Evolutionary conservation across 179 eudicot genomes (phyloP), one percentile per base, ranked within the genome.

Genomic region (Spergularia azorica): DNA sequence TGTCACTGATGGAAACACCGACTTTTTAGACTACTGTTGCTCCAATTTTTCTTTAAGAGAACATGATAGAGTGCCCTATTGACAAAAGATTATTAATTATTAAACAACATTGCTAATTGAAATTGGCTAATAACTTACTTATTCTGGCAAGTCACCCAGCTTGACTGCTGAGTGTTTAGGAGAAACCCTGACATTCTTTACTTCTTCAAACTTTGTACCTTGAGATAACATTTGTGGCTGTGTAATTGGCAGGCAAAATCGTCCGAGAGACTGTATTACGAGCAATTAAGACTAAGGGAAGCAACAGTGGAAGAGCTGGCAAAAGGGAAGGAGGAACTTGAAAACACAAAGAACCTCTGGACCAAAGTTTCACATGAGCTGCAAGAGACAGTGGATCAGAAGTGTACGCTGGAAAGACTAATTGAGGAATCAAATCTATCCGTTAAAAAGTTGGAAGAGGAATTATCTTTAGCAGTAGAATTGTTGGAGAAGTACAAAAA

Each of bases 401-500:
- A 84, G 62, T 76, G 76, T 62, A 78, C 79, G 39, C 77, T 91
- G 67, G 90, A 90, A 72, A 73, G 62, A 73, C 82, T 86, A 85
- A 82, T 86, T 67, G 83, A 85, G 70, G 74, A 82, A 60, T 87
- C 85, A 67, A 79, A 84, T 68, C 77, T 57, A 54, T 76, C 75
- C 61, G 80, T 87, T 15, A 77, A 82, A 73, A 86, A 84, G 65
- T 59, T 91, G 81, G 93, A 90, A 76, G 87, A 90, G 71, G 87
- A 91, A 74, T 79, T 93, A 36, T 51, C 78, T 62, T 79, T 89
- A 32, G 88, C 92, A 56, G 91, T 83, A 70, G 87, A 88, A 6
- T 75, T 81, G 67, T 77, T 88, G 77, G 79, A 84, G 32, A 86
- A 80, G 72, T 84, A 84, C 83, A 89, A 86, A 82, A 86, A 79